Evolutionary conservation across 805 yeast species (phyloP), one percentile per base, ranked within the genome.

Genomic region (Teunomyces atbi): DNA sequence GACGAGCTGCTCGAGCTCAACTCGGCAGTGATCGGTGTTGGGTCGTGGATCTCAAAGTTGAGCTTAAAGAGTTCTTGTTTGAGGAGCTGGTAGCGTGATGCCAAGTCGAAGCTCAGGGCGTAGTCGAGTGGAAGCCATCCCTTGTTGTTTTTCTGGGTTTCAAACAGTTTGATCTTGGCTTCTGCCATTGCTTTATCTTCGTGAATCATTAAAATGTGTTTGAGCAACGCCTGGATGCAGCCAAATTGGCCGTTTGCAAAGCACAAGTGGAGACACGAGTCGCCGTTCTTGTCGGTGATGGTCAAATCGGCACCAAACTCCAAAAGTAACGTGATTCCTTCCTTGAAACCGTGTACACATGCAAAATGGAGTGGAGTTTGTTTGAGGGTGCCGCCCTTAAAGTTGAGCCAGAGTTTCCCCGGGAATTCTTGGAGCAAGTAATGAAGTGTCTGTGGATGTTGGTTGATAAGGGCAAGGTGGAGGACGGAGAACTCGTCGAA

Each of bases 361-460:
- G 92, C 86, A 13, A 82, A 73, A 59, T 88, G 90, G n/a, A 84
- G 69, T 6, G 86, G 88, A 0, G 87, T 83, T 45, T 76, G 70
- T 58, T 44, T 10, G 58, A 68, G 19, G 74, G 79, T 36, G 62
- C 73, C 76, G 4, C 71, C 61, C 1, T 81, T 77, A 54, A 80
- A 83, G 59, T 85, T 82, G 55, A 84, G 85, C 44, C 77, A 72
- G 21, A 51, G 50, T 18, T 51, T 50, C 3, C 69, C 71, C 1
- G 74, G 69, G 44, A 72, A 72, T 48, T 72, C 76, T 53, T 71
- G 75, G 34, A 91, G 74, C 20, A 89, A 66, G 42, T 84, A 71
- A 50, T 84, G 88, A n/a, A 89, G 72, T 0, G 92, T 84, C 52
- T 83, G 89, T 49, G 80, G 83, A 56, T 83, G 85, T 34, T 60